Evolutionary conservation across 176 grass and related monocot species (phyloP).

Genomic region (Zoysia pacifica): DNA sequence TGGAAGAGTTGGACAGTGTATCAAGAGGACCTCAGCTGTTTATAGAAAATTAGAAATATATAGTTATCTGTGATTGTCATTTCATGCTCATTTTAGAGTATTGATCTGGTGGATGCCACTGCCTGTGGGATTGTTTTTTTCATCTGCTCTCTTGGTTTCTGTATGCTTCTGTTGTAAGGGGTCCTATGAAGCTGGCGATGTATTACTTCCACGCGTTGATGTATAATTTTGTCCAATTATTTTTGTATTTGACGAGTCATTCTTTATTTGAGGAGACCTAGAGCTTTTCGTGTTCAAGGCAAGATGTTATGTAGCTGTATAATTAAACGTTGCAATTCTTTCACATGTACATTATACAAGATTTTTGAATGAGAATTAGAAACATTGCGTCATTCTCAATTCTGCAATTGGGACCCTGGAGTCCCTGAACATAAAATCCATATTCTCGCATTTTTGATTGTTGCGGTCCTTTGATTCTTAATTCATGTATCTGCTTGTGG

Average conservation of each 20-base stretch:
- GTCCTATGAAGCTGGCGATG: slow-evolving; percentile 39
- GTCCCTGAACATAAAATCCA: too few species aligned
- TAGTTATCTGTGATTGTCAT: slow-evolving; percentile 40
- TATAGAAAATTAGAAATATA: slow-evolving; percentile 61
- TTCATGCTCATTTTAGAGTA: slow-evolving; percentile 41
- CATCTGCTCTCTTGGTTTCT: slow-evolving; percentile 37
- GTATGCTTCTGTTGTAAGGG: slow-evolving; percentile 36
- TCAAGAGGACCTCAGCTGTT: slow-evolving; percentile 54
- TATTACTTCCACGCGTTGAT: slow-evolving; percentile 42
- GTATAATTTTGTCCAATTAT: slow-evolving; percentile 42
- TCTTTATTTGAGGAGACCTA: too few species aligned
- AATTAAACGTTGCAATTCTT: slow-evolving; percentile 12
- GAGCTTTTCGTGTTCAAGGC: too few species aligned
- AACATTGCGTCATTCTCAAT: neutral
- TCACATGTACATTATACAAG: neutral
- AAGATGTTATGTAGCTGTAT: neutral
- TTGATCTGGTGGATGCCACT: slow-evolving; percentile 43
- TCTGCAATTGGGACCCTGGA: too few species aligned
- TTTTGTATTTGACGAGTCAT: neutral
- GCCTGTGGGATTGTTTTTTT: slow-evolving; percentile 50
- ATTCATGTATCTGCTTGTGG: too few species aligned
- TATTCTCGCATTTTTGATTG: too few species aligned
- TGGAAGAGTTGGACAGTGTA: slow-evolving; percentile 35
- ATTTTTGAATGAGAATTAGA: neutral
- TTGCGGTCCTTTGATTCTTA: too few species aligned